phyloP scores from a whole-genome alignment of 129 eudicot genomes.

The Flaveria linearis region DNA sequence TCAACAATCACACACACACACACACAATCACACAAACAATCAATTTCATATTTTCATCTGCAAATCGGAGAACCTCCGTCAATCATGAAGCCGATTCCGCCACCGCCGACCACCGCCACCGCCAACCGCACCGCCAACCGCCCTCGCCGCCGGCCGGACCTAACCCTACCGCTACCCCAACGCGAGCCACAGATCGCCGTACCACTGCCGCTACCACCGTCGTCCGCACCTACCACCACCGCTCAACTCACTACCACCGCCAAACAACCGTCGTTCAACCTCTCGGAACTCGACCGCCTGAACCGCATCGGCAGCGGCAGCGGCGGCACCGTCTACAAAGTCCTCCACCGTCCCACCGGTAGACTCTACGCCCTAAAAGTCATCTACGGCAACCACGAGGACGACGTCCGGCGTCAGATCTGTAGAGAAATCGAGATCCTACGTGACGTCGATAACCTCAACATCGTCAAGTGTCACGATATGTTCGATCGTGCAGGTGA shows the following conservation, averaged over 20 bases:
- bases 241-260: constrained; percentile 27
- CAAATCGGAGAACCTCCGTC: neutral
- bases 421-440: constrained; percentile 86
- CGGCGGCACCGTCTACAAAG: constrained; percentile 93
- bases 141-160: constrained; percentile 67
- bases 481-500: constrained; percentile 84
- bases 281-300: constrained; percentile 64
- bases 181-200: constrained; percentile 57
- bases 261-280: constrained; percentile 30
- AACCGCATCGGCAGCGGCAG: constrained; percentile 81
- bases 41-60: too few relatives aligned
- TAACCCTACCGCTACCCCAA: constrained; percentile 66
- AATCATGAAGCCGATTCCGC: constrained; percentile 53
- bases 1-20: neutral
- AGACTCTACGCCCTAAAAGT: constrained; percentile 71
- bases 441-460: constrained; percentile 70
- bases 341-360: constrained; percentile 67
- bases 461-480: constrained; percentile 72
- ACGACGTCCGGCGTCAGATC: constrained; percentile 82
- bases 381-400: constrained; percentile 80
- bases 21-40: too few relatives aligned
- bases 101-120: constrained; percentile 49
- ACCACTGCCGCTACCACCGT: constrained; percentile 61
- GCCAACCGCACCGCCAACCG: constrained; percentile 36
- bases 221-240: constrained; percentile 42